Evolutionary conservation across 148 eudicot genomes (phyloP), one percentile per base, ranked within the genome.

Genomic region (Hydrangea macrophylla): DNA sequence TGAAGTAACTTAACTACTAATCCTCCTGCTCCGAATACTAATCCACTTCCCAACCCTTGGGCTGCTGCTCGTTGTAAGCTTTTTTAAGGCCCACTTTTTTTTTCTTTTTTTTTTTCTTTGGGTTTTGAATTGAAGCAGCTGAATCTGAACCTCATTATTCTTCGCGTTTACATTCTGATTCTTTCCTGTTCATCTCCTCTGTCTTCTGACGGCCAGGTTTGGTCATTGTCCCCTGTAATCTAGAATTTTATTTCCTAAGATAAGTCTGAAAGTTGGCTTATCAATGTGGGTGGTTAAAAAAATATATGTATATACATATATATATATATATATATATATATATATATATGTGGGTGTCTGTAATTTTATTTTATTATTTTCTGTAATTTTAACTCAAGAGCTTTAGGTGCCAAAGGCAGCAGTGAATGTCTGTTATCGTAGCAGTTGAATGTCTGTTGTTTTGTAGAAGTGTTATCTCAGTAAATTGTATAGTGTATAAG

Each of bases 41-140:
- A 75, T 67, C 84, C 84, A 48, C 84, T 80, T 65, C 84, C 84
- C 28, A 80, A 80, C 62, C 84, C 84, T 10, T 80, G 80, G 84
- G 78, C 75, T 42, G 70, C 78, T 60, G 75, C 66, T 58, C 67
- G 70, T 25, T 68, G 84, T 80, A 67, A 17, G 53, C 39, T 65
- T 55, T 22, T 23, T 31, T n/a, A n/a, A 42, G 1, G 15, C 17
- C 1, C 50, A 17, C 7, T 2, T 45, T 55, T 65, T 23, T 24
- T 22, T 17, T 20, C 13, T 11, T 35, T 7, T 1, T 27, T 10
- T 2, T 50, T 18, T 66, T n/a, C n/a, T 55, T 27, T 0, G 22
- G 53, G n/a, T 45, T n/a, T 45, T n/a, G 53, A 3, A 15, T 45
- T 45, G 53, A 45, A 45, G 53, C 53, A 17, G 23, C 48, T 42